Evolutionary conservation across 805 yeast species (phyloP).

Genomic region (Myxozyma monticola): DNA sequence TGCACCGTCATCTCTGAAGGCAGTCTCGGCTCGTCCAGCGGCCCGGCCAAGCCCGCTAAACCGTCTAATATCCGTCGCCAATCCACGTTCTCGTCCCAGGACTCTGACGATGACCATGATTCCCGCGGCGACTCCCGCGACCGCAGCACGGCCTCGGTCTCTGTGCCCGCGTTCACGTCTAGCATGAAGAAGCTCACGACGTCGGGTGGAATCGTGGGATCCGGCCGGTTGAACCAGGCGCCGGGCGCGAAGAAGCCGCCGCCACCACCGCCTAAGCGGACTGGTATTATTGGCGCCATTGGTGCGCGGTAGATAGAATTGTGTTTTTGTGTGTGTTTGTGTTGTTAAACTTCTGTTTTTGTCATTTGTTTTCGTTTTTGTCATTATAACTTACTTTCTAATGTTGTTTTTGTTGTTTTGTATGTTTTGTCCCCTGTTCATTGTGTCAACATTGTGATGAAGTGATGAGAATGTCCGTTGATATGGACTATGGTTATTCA

Average conservation of each 20-base stretch:
- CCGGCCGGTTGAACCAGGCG: constrained; percentile 12
- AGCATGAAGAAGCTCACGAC: constrained; percentile 24
- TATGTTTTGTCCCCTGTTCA: constrained; percentile 1
- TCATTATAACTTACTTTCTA: background rate
- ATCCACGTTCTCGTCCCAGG: constrained; percentile 7
- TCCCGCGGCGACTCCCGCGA: constrained; percentile 2
- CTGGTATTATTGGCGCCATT: constrained; percentile 25
- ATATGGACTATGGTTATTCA: background rate
- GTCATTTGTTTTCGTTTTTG: background rate
- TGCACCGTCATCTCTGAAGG: constrained; percentile 30
- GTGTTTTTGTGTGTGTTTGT: background rate
- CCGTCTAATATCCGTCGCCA: constrained; percentile 10
- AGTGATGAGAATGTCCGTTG: too few species aligned
- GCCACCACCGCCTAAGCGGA: constrained; percentile 30
- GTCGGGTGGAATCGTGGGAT: constrained; percentile 16
- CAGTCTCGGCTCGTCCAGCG: background rate
- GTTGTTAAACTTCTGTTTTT: background rate
- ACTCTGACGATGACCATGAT: constrained; percentile 10
- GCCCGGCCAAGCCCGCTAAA: constrained; percentile 21
- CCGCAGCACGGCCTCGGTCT: constrained; percentile 1
- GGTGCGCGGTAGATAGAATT: constrained; percentile 16
- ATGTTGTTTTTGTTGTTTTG: background rate
- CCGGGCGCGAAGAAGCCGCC: constrained; percentile 25
- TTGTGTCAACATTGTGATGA: too few species aligned
- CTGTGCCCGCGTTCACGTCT: constrained; percentile 26